Percentiles rank a stretch among this genome's conserved stretches.
Conservation (phyloP, 2,329 filamentous ascomycete species). For the Trichophyton simii region DNA sequence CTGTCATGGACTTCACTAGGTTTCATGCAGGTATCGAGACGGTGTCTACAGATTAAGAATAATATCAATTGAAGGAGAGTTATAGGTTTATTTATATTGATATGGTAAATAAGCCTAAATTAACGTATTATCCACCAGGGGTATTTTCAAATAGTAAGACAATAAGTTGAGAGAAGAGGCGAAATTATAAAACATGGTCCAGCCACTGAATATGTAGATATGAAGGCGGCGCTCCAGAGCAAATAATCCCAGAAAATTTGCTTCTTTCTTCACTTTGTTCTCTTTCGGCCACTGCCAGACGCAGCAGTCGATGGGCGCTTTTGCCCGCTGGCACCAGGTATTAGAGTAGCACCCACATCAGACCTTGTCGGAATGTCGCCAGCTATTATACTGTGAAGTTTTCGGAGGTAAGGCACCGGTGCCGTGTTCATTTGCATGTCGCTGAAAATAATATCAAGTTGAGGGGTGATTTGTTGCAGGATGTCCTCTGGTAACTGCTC, state of each 20-base stretch:
- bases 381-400: slow-evolving; percentile 23
- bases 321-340: slow-evolving; percentile 16
- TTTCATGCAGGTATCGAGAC: too few species aligned
- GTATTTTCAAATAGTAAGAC: neutral
- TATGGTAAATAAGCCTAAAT: neutral
- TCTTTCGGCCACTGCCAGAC: slow-evolving; percentile 20
- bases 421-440: slow-evolving; percentile 36
- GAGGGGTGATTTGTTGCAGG: slow-evolving; percentile 21
- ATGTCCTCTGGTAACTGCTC: slow-evolving; percentile 22
- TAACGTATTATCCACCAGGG: neutral
- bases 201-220: neutral
- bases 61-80: neutral
- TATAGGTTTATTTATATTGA: neutral
- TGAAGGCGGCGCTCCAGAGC: neutral
- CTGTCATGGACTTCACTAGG: neutral
- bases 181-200: neutral
- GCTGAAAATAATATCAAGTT: slow-evolving; percentile 22
- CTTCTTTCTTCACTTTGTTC: slow-evolving; percentile 18
- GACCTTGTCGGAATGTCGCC: slow-evolving; percentile 8
- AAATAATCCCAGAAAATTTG: neutral
- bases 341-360: slow-evolving; percentile 15
- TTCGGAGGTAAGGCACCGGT: slow-evolving; percentile 25
- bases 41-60: neutral
- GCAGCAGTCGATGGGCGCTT: slow-evolving; percentile 23
- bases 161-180: neutral